Conservation (phyloP, 805 yeast genomes). For the Cyberlindnera euphorbiiphila region DNA sequence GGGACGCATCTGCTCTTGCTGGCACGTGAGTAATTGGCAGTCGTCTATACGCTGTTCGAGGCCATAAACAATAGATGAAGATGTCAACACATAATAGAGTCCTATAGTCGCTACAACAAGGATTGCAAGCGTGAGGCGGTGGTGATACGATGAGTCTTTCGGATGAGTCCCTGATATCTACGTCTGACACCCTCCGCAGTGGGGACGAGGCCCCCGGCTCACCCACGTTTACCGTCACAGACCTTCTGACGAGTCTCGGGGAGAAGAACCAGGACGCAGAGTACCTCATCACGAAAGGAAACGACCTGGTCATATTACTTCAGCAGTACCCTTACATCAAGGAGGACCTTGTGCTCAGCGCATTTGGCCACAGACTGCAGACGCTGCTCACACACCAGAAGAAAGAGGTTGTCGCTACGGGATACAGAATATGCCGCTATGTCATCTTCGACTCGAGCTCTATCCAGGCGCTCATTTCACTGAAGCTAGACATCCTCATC, state of each 20-base stretch:
- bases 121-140: too few species aligned
- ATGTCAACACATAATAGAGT: not conserved
- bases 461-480: conserved; percentile 46
- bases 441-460: conserved; percentile 54
- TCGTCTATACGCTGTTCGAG: not conserved
- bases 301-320: conserved; percentile 57
- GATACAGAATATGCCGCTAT: conserved; percentile 69
- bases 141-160: conserved; percentile 14
- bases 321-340: conserved; percentile 55
- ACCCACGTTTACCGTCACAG: conserved; percentile 63
- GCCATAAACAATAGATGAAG: not conserved
- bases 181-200: conserved; percentile 9
- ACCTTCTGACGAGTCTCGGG: conserved; percentile 54
- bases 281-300: conserved; percentile 54
- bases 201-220: conserved; percentile 24
- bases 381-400: conserved; percentile 53
- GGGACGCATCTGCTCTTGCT: too few species aligned
- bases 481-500: conserved; percentile 59
- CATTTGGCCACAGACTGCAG: conserved; percentile 56
- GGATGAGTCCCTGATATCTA: conserved; percentile 10
- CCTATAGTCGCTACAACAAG: too few species aligned
- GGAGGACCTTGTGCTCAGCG: conserved; percentile 57
- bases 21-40: conserved; percentile 1
- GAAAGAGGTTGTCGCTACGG: conserved; percentile 67
- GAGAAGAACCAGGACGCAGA: conserved; percentile 47